Base-by-base conservation (phyloP, 352 stramenopile genomes). In the Pythium brachiatum region DNA sequence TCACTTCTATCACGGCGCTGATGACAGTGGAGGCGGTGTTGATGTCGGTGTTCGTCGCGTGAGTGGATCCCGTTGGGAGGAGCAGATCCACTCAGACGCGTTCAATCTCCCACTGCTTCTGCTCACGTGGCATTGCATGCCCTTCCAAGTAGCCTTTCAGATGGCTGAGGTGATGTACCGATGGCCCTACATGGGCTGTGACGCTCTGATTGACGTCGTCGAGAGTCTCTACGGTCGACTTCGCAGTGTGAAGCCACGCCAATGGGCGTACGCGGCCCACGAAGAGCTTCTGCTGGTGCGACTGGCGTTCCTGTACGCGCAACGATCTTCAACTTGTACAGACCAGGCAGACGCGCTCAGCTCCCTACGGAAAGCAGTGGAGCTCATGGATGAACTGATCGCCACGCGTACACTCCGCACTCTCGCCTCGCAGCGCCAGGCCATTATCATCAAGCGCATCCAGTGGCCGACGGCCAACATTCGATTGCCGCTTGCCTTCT, bases 141-240 rank as follows among this genome's bases (percentile, higher is more conserved):
- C 81, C 0, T 86, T 90, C 32, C 41, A 68, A 16, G 25, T 89
- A 5, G 85, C 75, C 47, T 89, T 86, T 39, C 79, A 90, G 48
- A 76, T 90, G 25, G 75, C 75, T 2, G 79, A 90, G 60, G 72
- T 75, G 12, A 57, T 86, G 2, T 89, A 90, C 29, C 81, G 78
- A 0, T 57, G 56, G 12, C 59, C 66, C 6, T 32, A 18, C 3
- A 55, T 61, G 25, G 25, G 64, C 2, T 20, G 31, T 46, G 12
- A 69, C 16, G 32, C 36, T 16, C 43, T 75, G 2, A 73, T 87
- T 12, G 75, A 87, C 27, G 63, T 82, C 23, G 81, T 83, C 52
- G 76, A 87, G 53, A 88, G 81, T 60, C 62, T 88, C 2, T 81
- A 73, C 6, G 77, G 77, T 9, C 73, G 78, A 16, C 58, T 90